A percentile compares a stretch with the other conserved stretches of the same genome.
These are phyloP conservation scores for Cyberlindnera mississippiensis DNA, from an alignment of 805 yeast genomes.

Conservation along the genomic window DNA sequence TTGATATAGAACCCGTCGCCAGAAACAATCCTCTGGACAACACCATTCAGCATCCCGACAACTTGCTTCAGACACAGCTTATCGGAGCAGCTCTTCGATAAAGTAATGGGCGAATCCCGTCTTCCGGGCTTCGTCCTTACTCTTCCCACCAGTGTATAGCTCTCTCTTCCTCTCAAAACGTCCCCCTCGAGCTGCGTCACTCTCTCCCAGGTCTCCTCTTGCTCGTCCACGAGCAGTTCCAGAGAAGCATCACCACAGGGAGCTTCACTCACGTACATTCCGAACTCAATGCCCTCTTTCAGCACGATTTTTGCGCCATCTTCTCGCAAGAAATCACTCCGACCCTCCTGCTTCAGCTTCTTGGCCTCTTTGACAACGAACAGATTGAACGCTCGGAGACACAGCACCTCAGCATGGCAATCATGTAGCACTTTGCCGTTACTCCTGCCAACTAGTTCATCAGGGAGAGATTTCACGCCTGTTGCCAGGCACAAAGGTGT, in stretches of 20 bases:
- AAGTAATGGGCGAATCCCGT: constrained; percentile 63
- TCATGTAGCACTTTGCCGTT: constrained; percentile 75
- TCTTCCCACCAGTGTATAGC: constrained; percentile 51
- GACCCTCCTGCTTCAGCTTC: constrained; percentile 5
- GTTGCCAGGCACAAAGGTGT: constrained; percentile 46
- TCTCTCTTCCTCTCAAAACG: constrained; percentile 59
- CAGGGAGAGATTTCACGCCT: constrained; percentile 79
- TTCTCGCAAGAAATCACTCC: constrained; percentile 13
- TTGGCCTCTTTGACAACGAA: constrained; percentile 18
- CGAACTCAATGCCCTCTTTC: constrained; percentile 40
- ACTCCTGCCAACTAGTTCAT: constrained; percentile 38
- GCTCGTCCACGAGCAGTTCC: constrained; percentile 35
- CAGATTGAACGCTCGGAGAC: constrained; percentile 63
- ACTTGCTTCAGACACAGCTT: constrained; percentile 66
- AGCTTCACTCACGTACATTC: constrained; percentile 63
- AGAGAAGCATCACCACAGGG: constrained; percentile 94
- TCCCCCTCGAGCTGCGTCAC: constrained; percentile 13
- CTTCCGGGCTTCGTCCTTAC: constrained; percentile 95
- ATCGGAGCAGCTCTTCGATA: constrained; percentile 88
- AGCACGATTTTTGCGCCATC: constrained; percentile 15
- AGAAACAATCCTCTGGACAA: constrained; percentile 35
- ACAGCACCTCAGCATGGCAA: constrained; percentile 83
- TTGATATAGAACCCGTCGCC: constrained; percentile 38
- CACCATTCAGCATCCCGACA: constrained; percentile 47
- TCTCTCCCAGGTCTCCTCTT: constrained; percentile 22